phyloP scores from a whole-genome alignment of 1,284 basidiomycete genomes.

The Macrocystidia cucumis region DNA sequence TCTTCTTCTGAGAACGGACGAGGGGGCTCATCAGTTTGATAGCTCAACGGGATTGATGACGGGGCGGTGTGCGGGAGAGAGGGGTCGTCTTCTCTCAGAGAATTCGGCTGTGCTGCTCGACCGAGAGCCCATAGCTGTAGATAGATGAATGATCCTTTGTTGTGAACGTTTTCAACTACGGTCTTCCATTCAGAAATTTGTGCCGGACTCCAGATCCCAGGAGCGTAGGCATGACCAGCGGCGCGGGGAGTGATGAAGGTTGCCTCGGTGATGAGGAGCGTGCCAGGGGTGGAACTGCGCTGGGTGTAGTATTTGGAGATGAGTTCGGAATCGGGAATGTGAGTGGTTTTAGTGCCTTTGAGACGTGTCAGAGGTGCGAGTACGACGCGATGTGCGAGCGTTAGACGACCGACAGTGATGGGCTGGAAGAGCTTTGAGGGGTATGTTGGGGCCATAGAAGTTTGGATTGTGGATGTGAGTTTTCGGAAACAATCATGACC shows the following conservation, averaged over 20 bases:
- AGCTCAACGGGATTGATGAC: not conserved
- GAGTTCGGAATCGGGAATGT: conserved; percentile 2
- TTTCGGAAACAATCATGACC: not conserved
- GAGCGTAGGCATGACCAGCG: not conserved
- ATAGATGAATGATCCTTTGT: conserved; percentile 30
- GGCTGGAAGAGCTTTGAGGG: conserved; percentile 12
- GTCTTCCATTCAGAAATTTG: conserved; percentile 5
- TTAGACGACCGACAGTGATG: conserved; percentile 7
- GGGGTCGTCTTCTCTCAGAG: conserved; percentile 16
- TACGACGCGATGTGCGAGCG: conserved; percentile 9
- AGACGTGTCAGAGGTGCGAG: conserved; percentile 3
- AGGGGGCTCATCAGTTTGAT: not conserved
- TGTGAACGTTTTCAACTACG: conserved; percentile 17
- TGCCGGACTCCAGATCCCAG: conserved; percentile 3
- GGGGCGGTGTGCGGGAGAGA: conserved; percentile 1
- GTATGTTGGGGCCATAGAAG: not conserved
- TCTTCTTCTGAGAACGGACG: conserved; percentile 5
- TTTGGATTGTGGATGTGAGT: not conserved
- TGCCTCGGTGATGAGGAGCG: conserved; percentile 3
- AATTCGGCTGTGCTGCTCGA: conserved; percentile 19
- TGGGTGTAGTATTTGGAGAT: conserved; percentile 3
- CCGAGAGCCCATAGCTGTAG: conserved; percentile 38
- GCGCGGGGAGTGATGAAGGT: conserved; percentile 1
- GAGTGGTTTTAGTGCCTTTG: conserved; percentile 1
- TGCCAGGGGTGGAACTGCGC: conserved; percentile 1